A percentile compares a stretch with the other conserved stretches of the same genome.
These are phyloP conservation scores for Aphanomyces euteiches DNA, from an alignment of 352 stramenopile genomes.

Conservation along the genomic window DNA sequence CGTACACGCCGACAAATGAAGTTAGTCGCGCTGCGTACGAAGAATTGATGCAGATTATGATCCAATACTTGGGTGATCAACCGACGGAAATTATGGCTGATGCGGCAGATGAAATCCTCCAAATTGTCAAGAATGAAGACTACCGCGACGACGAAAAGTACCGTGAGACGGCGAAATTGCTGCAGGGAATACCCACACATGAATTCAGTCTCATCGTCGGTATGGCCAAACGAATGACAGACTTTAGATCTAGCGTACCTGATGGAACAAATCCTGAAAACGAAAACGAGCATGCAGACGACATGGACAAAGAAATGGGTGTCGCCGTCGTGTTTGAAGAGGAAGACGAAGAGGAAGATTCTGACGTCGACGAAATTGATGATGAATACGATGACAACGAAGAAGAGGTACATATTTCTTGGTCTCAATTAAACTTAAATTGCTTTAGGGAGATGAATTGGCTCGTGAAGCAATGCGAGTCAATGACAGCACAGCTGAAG, in stretches of 20 bases:
- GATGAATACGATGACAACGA: slow-evolving; percentile 60
- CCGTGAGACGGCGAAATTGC: slow-evolving; percentile 76
- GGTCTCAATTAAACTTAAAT: neutral
- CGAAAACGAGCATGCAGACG: slow-evolving; percentile 49
- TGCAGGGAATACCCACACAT: slow-evolving; percentile 71
- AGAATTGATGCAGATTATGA: slow-evolving; percentile 77
- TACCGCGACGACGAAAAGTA: slow-evolving; percentile 83
- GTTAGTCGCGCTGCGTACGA: slow-evolving; percentile 88
- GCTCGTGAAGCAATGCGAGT: slow-evolving; percentile 66
- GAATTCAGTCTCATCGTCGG: slow-evolving; percentile 81
- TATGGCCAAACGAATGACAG: slow-evolving; percentile 82
- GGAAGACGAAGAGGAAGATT: slow-evolving; percentile 93
- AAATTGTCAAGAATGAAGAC: slow-evolving; percentile 89
- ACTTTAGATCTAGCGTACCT: slow-evolving; percentile 63
- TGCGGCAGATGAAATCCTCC: slow-evolving; percentile 89
- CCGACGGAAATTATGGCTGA: slow-evolving; percentile 88
- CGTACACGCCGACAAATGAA: slow-evolving; percentile 85
- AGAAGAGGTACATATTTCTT: slow-evolving; percentile 32
- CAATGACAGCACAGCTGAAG: slow-evolving; percentile 55
- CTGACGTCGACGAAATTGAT: slow-evolving; percentile 89
- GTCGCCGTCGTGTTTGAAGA: slow-evolving; percentile 98
- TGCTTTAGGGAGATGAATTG: slow-evolving; percentile 43
- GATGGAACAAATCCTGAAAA: slow-evolving; percentile 36
- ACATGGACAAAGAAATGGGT: slow-evolving; percentile 96
- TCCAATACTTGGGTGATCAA: slow-evolving; percentile 76